A percentile compares a stretch with the other conserved stretches of the same genome.
These are phyloP conservation scores for Coemansia sp. DNA, from an alignment of 192 early-diverging fungal genomes.

Conservation along the genomic window DNA sequence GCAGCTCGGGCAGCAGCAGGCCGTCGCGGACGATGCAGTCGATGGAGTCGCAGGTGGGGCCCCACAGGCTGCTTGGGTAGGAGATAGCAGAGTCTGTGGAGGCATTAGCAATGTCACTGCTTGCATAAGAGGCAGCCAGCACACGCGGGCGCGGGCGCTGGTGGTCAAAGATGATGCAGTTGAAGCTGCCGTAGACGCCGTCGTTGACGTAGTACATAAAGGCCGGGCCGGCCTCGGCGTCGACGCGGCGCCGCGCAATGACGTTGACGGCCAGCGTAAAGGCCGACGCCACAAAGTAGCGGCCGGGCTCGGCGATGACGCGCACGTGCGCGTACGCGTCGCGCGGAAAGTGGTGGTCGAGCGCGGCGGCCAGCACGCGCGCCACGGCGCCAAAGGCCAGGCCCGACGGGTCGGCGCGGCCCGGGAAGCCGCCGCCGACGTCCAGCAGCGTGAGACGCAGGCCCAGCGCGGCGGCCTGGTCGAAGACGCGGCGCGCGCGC, in stretches of 20 bases:
- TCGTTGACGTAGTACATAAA: conserved; percentile 97
- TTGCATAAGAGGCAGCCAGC: conserved; percentile 60
- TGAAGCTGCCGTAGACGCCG: conserved; percentile 98
- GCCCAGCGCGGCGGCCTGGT: conserved; percentile 77
- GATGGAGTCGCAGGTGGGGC: conserved; percentile 98
- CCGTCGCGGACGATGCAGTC: conserved; percentile 81
- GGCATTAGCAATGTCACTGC: too few relatives aligned
- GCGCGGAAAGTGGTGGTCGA: conserved; percentile 77
- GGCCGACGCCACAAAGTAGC: conserved; percentile 94
- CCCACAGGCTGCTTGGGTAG: conserved; percentile 84
- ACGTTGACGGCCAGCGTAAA: conserved; percentile 95
- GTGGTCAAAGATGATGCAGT: conserved; percentile 99
- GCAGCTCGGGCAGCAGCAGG: conserved; percentile 73
- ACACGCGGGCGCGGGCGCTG: conserved; percentile 72
- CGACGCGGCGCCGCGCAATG: conserved; percentile 83
- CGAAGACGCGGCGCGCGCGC: conserved; percentile 87
- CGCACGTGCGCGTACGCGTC: conserved; percentile 64
- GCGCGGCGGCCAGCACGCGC: conserved; percentile 71
- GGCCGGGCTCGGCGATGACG: conserved; percentile 97
- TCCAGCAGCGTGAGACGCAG: conserved; percentile 77
- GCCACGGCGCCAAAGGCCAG: conserved; percentile 88
- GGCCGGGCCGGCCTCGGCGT: conserved; percentile 50
- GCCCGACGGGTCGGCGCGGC: conserved; percentile 70
- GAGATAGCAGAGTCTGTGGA: too few relatives aligned
- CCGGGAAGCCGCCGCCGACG: conserved; percentile 97